phyloP scores from a whole-genome alignment of 129 eudicot species.

The Chrysanthemum lavandulifolium region DNA sequence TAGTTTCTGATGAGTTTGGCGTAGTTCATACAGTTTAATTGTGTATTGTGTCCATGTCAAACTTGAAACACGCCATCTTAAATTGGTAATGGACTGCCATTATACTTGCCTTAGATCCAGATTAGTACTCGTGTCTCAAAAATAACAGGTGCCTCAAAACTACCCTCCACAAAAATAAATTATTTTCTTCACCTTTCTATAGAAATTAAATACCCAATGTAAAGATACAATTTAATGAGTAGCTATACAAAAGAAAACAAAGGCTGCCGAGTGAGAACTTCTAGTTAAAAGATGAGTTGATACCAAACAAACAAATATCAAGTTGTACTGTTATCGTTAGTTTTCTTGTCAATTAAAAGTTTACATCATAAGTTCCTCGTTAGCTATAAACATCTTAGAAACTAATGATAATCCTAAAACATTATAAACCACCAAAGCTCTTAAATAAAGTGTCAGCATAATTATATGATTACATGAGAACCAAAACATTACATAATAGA shows the following conservation, averaged over 20 bases:
- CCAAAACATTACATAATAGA: too few relatives aligned
- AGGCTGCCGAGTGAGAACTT: not conserved
- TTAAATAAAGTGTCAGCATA: not conserved
- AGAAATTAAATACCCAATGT: not conserved
- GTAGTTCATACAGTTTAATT: too few relatives aligned
- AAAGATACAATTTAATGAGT: not conserved
- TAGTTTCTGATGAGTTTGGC: too few relatives aligned
- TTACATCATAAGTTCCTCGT: not conserved
- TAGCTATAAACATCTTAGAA: conserved; percentile 14
- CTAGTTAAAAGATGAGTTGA: not conserved
- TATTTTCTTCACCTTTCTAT: not conserved
- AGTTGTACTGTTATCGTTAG: not conserved
- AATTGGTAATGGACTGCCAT: too few relatives aligned
- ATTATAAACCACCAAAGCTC: not conserved
- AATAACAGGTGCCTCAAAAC: not conserved
- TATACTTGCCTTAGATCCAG: too few relatives aligned
- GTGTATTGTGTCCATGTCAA: too few relatives aligned
- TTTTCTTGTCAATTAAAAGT: not conserved
- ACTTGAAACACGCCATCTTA: too few relatives aligned
- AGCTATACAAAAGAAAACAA: not conserved
- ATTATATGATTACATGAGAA: not conserved
- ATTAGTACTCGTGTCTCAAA: not conserved
- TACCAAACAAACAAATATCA: not conserved
- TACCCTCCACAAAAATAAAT: conserved; percentile 3
- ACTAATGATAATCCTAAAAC: not conserved